Percentiles rank a stretch among this genome's conserved stretches.
Conservation (phyloP, 257 asterid species). For the Jasminum sambac region DNA sequence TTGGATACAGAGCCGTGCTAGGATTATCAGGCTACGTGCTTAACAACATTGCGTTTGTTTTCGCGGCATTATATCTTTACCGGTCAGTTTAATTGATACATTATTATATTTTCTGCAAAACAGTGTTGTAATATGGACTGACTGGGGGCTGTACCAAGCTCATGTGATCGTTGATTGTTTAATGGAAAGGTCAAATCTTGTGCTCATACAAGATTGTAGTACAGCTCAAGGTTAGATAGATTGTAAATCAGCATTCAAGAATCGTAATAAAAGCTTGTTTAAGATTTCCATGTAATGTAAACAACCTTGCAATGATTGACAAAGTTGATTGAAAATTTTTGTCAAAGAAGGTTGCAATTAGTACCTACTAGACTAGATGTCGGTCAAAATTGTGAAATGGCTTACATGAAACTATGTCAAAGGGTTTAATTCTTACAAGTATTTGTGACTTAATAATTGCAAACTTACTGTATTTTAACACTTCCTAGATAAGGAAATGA, state of each 20-base stretch:
- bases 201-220: background rate
- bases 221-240: slow-evolving; percentile 10
- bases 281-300: background rate
- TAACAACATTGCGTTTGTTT: slow-evolving; percentile 64
- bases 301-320: background rate
- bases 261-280: background rate
- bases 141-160: slow-evolving; percentile 13
- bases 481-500: background rate
- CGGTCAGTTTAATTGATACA: slow-evolving; percentile 44
- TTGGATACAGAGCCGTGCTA: slow-evolving; percentile 86
- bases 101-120: background rate
- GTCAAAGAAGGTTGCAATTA: background rate
- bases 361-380: background rate
- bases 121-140: background rate
- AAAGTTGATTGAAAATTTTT: background rate
- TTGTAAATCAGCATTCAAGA: slow-evolving; percentile 5
- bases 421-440: background rate
- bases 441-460: background rate
- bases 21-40: slow-evolving; percentile 83
- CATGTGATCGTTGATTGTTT: background rate
- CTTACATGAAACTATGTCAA: background rate
- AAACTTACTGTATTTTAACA: background rate
- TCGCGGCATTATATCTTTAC: slow-evolving; percentile 67
- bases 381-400: background rate
- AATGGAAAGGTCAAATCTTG: background rate